Conservation (phyloP, 495 filamentous ascomycete genomes). For the Tuber microsphaerosporum region DNA sequence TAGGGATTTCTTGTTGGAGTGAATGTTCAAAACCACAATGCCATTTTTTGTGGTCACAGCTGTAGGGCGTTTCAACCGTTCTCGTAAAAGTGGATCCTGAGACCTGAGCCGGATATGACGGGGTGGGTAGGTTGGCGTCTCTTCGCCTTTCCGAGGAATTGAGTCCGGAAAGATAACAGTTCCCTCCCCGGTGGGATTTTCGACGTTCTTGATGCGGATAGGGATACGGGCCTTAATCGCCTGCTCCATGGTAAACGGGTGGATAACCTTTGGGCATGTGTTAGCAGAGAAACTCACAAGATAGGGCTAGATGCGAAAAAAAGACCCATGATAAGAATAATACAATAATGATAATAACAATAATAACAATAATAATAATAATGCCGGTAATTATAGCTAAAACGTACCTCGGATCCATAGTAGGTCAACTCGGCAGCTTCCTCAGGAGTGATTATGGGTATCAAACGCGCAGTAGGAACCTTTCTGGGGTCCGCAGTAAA, state of each 20-base stretch:
- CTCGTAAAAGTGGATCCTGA: constrained; percentile 42
- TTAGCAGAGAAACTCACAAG: neutral
- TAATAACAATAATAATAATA: neutral
- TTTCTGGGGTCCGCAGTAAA: constrained; percentile 84
- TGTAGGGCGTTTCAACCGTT: constrained; percentile 65
- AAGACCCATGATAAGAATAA: neutral
- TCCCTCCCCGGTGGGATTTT: constrained; percentile 79
- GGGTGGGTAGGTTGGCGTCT: constrained; percentile 34
- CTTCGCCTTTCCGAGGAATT: constrained; percentile 36
- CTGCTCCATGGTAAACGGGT: constrained; percentile 97
- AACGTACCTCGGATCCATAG: constrained; percentile 65
- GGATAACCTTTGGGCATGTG: constrained; percentile 61
- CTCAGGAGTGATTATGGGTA: constrained; percentile 71
- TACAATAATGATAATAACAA: neutral
- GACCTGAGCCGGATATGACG: constrained; percentile 29
- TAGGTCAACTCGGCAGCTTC: constrained; percentile 89
- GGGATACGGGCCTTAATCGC: constrained; percentile 75
- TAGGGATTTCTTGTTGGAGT: constrained; percentile 83
- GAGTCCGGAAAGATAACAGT: constrained; percentile 64
- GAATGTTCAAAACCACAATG: constrained; percentile 92
- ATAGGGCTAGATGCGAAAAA: neutral
- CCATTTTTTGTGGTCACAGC: constrained; percentile 94
- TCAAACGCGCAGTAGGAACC: constrained; percentile 71
- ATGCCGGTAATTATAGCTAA: neutral
- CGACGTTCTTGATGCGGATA: constrained; percentile 97